A percentile compares a stretch with the other conserved stretches of the same genome.
These are phyloP conservation scores for Mrakia gelida DNA, from an alignment of 768 basidiomycete genomes.

Conservation along the genomic window DNA sequence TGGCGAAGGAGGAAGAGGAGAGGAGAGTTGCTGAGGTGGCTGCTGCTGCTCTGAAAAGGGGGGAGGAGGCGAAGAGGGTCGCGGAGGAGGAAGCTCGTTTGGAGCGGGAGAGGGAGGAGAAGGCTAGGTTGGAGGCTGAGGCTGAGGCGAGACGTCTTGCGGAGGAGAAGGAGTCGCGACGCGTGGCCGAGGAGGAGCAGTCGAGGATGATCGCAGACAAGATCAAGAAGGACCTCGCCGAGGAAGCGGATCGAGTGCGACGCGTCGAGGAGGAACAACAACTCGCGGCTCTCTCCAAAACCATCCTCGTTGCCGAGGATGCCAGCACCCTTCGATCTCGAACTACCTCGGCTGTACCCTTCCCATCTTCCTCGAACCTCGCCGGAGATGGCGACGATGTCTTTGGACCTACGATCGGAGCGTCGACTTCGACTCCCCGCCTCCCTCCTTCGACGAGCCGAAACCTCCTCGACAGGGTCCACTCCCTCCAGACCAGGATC, in stretches of 20 bases:
- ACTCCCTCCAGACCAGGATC: not conserved
- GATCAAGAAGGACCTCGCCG: not conserved
- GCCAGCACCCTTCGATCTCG: constrained; percentile 3
- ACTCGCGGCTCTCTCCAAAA: not conserved
- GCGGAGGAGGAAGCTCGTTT: not conserved
- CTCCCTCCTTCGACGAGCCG: not conserved
- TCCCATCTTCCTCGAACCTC: not conserved
- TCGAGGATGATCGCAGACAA: not conserved
- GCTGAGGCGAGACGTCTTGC: not conserved
- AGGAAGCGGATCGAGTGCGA: not conserved
- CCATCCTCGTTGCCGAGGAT: not conserved
- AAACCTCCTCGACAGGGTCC: not conserved
- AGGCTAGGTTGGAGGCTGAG: not conserved
- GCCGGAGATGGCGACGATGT: not conserved
- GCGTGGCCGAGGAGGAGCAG: not conserved
- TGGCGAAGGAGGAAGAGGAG: not conserved
- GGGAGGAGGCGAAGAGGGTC: not conserved
- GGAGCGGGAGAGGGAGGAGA: not conserved
- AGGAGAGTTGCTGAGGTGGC: not conserved
- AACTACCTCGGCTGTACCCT: not conserved
- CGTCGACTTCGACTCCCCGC: not conserved
- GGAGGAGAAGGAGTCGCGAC: not conserved
- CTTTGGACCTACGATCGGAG: not conserved
- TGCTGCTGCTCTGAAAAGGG: not conserved
- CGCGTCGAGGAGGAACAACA: not conserved